Evolutionary conservation across 73 alveolate species (phyloP), one percentile per base, ranked within the genome.

Genomic region (Durusdinium trenchii): DNA sequence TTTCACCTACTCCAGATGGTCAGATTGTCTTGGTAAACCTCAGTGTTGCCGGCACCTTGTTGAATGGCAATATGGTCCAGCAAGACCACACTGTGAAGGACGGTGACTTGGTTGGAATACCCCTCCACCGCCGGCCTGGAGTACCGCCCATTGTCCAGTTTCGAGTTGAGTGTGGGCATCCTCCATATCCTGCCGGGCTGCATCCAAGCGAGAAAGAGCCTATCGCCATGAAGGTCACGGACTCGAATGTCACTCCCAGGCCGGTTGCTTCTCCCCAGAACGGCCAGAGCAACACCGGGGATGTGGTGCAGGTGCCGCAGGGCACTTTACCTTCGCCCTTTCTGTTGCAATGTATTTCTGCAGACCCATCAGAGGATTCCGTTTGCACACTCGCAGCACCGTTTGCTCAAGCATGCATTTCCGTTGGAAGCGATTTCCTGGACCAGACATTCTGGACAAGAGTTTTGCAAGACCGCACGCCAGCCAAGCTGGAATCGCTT

Each of bases 101-200:
- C 42, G 96, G 96, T 6, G 96, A 90, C 40, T 51, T 90, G 10
- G 30, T 90, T 18, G 96, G 75, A 28, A 90, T 90, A 28, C 96
- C 96, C 12, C 46, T 62, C 35, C 96, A 90, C 52, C 54, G 69
- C 48, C 95, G 73, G 32, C 86, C 79, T 10, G 64, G 16, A 67
- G 96, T 69, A 32, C 86, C 96, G 4, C 96, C 96, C 6, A 90
- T 90, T 47, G 96, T 90, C 9, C 86, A 90, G 71, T 90, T 90
- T 40, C 71, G 96, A 42, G 73, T 90, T 52, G 96, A 90, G 43
- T 47, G 69, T 52, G 26, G 28, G 36, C 51, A n/a, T n/a, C n/a
- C n/a, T n/a, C n/a, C n/a, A 3, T 23, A 28, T 36, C 2, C 38
- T 35, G 51, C 94, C 32, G 73, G 10, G 7, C n/a, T n/a, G n/a